Conservation (phyloP, 2,329 filamentous ascomycete genomes). For the Fusarium tricinctum region DNA sequence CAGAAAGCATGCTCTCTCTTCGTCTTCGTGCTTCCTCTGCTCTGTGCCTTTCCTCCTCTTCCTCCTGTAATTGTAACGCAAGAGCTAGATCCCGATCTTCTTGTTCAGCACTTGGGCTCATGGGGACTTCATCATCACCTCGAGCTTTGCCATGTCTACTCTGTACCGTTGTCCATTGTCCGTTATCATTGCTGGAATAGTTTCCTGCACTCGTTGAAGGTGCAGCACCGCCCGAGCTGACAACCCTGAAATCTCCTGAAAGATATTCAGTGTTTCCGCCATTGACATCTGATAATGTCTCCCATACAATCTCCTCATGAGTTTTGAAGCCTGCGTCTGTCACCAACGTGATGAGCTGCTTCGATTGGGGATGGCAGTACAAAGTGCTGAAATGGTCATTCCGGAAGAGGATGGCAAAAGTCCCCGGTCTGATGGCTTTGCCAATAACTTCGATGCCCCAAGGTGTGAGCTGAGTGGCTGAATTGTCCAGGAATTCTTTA, state of each 20-base stretch:
- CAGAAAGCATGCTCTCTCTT: conserved; percentile 76
- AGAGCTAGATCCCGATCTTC: conserved; percentile 90
- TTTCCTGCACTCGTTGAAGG: conserved; percentile 36
- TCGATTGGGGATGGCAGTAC: conserved; percentile 86
- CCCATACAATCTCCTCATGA: conserved; percentile 96
- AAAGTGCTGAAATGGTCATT: conserved; percentile 98
- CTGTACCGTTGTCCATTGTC: conserved; percentile 70
- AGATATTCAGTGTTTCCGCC: conserved; percentile 87
- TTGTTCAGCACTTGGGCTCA: conserved; percentile 69
- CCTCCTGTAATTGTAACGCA: conserved; percentile 92
- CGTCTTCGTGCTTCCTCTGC: conserved; percentile 73
- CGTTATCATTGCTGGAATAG: conserved; percentile 43
- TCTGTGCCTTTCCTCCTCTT: conserved; percentile 86
- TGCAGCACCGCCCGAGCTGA: conserved; percentile 67
- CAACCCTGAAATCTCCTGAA: conserved; percentile 88
- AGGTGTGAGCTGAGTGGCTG: conserved; percentile 88
- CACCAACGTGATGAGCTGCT: conserved; percentile 84
- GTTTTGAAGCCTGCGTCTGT: conserved; percentile 92
- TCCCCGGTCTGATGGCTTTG: conserved; percentile 78
- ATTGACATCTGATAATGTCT: conserved; percentile 89
- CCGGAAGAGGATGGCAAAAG: conserved; percentile 91
- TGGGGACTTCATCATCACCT: conserved; percentile 47
- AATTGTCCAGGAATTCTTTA: conserved; percentile 82
- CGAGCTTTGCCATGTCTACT: conserved; percentile 50
- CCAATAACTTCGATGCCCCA: conserved; percentile 83